Conservation (phyloP, 495 filamentous ascomycete species). For the Podospora tetraspora region DNA sequence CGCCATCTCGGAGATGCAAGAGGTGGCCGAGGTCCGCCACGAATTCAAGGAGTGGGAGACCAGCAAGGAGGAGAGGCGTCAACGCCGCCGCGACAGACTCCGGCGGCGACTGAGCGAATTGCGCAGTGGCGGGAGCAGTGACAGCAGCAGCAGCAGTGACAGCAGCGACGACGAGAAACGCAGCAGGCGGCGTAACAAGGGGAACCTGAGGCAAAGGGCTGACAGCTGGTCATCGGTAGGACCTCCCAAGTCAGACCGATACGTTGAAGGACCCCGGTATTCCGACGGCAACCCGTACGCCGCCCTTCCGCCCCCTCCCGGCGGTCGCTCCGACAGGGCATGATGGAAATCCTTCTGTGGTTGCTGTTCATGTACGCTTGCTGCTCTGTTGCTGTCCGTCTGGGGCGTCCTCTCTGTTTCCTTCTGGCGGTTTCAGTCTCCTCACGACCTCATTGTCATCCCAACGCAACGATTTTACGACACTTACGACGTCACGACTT, state of each 20-base stretch:
- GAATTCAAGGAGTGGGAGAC: conserved; percentile 33
- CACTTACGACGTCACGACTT: conserved; percentile 1
- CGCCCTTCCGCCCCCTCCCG: conserved; percentile 36
- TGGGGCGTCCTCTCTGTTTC: not conserved
- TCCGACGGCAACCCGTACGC: conserved; percentile 50
- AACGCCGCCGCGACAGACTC: conserved; percentile 27
- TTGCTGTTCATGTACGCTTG: conserved; percentile 6
- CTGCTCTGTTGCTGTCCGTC: not conserved
- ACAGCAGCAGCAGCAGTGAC: conserved; percentile 17
- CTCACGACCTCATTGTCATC: not conserved
- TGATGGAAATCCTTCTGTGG: conserved; percentile 19
- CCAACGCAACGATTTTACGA: not conserved
- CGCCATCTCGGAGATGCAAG: conserved; percentile 59
- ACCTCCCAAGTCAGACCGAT: conserved; percentile 30
- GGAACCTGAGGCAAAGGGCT: conserved; percentile 35
- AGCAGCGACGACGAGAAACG: conserved; percentile 35
- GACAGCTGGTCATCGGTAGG: conserved; percentile 37
- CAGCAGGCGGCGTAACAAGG: conserved; percentile 16
- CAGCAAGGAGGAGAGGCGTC: conserved; percentile 37
- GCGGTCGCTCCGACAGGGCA: conserved; percentile 35
- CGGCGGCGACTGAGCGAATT: not conserved
- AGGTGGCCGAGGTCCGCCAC: conserved; percentile 21
- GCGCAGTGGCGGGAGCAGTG: not conserved
- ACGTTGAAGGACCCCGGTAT: conserved; percentile 43
- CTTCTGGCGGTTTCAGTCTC: not conserved